Conservation (phyloP, 768 basidiomycete genomes). For the Mycena belliarum region DNA sequence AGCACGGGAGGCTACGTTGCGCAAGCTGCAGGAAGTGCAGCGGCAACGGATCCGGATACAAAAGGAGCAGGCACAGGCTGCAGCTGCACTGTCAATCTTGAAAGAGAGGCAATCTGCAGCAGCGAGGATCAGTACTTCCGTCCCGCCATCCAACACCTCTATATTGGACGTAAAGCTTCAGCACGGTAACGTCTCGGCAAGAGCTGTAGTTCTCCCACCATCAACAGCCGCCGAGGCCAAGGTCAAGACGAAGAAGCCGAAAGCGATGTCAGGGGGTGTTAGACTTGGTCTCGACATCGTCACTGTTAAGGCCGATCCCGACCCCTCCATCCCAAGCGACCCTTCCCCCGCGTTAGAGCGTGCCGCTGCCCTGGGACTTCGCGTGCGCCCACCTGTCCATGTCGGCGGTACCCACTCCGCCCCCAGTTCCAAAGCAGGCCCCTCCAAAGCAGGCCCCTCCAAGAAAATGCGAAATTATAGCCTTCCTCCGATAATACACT, state of each 20-base stretch:
- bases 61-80: slow-evolving; percentile 31
- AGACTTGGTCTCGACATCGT: slow-evolving; percentile 12
- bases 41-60: slow-evolving; percentile 30
- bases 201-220: slow-evolving; percentile 3
- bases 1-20: slow-evolving; percentile 32
- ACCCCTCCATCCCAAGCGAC: background rate
- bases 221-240: slow-evolving; percentile 4
- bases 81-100: slow-evolving; percentile 30
- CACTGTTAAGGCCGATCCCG: background rate
- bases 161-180: background rate
- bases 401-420: background rate
- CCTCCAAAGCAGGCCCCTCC: background rate
- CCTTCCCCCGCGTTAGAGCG: slow-evolving; percentile 13
- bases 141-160: slow-evolving; percentile 3
- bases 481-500: background rate
- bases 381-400: background rate
- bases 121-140: slow-evolving; percentile 14
- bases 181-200: slow-evolving; percentile 6
- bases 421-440: slow-evolving; percentile 3
- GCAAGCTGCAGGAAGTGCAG: slow-evolving; percentile 32
- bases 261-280: slow-evolving; percentile 19
- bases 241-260: slow-evolving; percentile 15
- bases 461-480: slow-evolving; percentile 11
- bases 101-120: slow-evolving; percentile 28
- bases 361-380: slow-evolving; percentile 16